Percentiles rank a stretch among this genome's conserved stretches.
phyloP scores from a whole-genome alignment of 2,329 filamentous ascomycete species.

The Neofusicoccum sp. region DNA sequence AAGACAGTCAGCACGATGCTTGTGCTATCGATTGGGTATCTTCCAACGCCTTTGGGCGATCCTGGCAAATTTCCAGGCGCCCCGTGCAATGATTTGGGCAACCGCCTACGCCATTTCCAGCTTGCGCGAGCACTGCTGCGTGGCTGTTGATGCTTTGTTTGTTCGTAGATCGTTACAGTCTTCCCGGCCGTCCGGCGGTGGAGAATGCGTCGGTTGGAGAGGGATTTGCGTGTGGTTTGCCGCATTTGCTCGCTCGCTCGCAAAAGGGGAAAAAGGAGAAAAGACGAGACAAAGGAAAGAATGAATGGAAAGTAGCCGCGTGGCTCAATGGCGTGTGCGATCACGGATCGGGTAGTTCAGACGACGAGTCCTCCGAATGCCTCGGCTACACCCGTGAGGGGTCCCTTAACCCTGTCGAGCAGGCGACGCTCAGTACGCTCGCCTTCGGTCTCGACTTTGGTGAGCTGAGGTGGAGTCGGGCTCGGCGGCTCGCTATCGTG shows the following conservation, averaged over 20 bases:
- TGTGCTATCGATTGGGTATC: constrained; percentile 11
- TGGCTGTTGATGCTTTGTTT: background rate
- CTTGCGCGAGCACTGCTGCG: constrained; percentile 13
- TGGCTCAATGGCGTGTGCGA: constrained; percentile 1
- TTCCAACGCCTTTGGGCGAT: constrained; percentile 11
- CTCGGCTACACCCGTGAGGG: constrained; percentile 17
- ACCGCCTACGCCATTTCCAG: constrained; percentile 1
- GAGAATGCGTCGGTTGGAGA: background rate
- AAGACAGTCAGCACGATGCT: constrained; percentile 1
- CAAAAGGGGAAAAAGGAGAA: background rate
- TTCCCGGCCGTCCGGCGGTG: background rate
- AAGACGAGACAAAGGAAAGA: constrained; percentile 2
- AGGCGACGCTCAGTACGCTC: constrained; percentile 10
- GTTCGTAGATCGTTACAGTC: constrained; percentile 7
- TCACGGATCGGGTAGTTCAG: background rate
- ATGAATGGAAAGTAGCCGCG: background rate
- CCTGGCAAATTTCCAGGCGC: background rate
- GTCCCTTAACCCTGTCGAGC: constrained; percentile 12
- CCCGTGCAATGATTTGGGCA: constrained; percentile 3
- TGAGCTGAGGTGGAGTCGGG: constrained; percentile 9
- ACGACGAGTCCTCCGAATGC: constrained; percentile 16
- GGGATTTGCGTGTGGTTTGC: background rate
- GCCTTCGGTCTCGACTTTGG: constrained; percentile 14
- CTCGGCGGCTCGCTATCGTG: constrained; percentile 2
- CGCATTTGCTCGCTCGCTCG: background rate